Evolutionary conservation across 345 rosid genomes (phyloP), one percentile per base, ranked within the genome.

Genomic region (Arabis alpina): DNA sequence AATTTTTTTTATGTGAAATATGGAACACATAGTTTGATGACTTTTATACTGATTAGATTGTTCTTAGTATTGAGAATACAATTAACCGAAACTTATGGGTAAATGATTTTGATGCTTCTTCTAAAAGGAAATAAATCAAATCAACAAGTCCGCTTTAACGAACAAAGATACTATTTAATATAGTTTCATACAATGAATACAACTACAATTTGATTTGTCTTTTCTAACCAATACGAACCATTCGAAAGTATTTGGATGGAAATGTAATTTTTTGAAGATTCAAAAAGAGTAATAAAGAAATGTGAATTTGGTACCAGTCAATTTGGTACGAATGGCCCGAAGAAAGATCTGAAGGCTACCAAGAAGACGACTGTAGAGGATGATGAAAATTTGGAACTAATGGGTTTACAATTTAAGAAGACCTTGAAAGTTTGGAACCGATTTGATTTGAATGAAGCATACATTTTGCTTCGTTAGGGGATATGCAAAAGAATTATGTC

Each of bases 91-190:
- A 66, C 36, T 43, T 58, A 49, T 59, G 62, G 62, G 54, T 59
- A 52, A 74, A 67, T 49, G 71, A 66, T 34, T 14, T 42, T 60
- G 68, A 67, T 66, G 77, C 50, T 66, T 66, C 77, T 59, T 43
- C 23, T 34, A 52, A 66, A 66, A 59, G 68, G 68, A 43, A 42
- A 52, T 59, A n/a, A 16, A 64, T 40, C 39, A 73, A 51, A 57
- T 30, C 53, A 56, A 55, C 42, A 15, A 47, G 50, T 13, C 54
- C 39, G 10, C 72, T 57, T 73, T 51, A 73, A 49, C 50, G 30
- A 57, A 73, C 15, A 11, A 71, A 56, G 64, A 63, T 47, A 28
- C 9, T 54, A 54, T 13, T 37, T 49, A 15, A 19, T 45, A 19
- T 45, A 10, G 47, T 23, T 73, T 24, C 48, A 30, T 59, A 44